phyloP scores from a whole-genome alignment of 2,329 filamentous ascomycete species.

The Fusarium brachygibbosum region DNA sequence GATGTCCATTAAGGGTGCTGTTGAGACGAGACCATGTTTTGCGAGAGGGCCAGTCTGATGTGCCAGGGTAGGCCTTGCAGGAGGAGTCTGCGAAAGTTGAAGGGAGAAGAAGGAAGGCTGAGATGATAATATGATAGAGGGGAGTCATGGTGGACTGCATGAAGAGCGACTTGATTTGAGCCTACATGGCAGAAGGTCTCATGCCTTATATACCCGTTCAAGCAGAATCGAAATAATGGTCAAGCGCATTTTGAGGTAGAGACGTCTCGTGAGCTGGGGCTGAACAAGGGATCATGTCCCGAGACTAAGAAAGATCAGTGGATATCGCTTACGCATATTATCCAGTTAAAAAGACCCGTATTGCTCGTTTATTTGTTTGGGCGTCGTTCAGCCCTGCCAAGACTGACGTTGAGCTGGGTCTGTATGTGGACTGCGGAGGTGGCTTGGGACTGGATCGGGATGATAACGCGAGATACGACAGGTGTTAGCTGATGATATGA shows the following conservation, averaged over 20 bases:
- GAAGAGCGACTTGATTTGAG: background rate
- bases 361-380: slow-evolving; percentile 29
- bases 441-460: slow-evolving; percentile 2
- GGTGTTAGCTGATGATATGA: background rate
- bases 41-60: slow-evolving; percentile 62
- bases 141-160: slow-evolving; percentile 22
- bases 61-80: slow-evolving; percentile 64
- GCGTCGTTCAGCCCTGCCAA: slow-evolving; percentile 32
- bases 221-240: too few relatives aligned
- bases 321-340: slow-evolving; percentile 1
- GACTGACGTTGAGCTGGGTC: slow-evolving; percentile 2
- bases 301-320: slow-evolving; percentile 28
- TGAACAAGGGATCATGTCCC: slow-evolving; percentile 32
- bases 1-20: slow-evolving; percentile 57
- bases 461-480: slow-evolving; percentile 23
- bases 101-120: slow-evolving; percentile 4
- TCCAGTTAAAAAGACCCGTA: slow-evolving; percentile 23
- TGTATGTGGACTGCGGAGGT: slow-evolving; percentile 20
- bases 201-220: slow-evolving; percentile 20
- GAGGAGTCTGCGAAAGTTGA: slow-evolving; percentile 1
- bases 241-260: background rate
- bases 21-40: slow-evolving; percentile 62
- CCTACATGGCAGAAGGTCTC: background rate
- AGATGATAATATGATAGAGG: slow-evolving; percentile 6
- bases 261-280: background rate